Percentiles rank a stretch among this genome's conserved stretches.
Conservation (phyloP, 306 rosid genomes). For the Acmispon strigosus region DNA sequence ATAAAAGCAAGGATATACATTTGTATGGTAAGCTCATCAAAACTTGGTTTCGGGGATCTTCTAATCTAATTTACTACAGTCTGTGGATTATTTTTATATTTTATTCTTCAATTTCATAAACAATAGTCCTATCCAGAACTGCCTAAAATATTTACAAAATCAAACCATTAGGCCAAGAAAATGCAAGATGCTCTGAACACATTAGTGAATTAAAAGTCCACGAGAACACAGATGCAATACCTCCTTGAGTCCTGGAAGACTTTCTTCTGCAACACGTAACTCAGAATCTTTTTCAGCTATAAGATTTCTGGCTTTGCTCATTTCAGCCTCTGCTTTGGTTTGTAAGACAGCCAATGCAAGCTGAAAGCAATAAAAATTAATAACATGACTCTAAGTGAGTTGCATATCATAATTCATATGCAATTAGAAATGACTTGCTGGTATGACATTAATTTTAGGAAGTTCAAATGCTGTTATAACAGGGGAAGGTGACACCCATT, state of each 20-base stretch:
- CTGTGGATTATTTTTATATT: not conserved
- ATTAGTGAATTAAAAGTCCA: slow-evolving; percentile 11
- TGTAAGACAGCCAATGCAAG: slow-evolving; percentile 66
- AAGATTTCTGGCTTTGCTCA: slow-evolving; percentile 63
- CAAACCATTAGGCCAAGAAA: not conserved
- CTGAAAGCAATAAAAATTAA: slow-evolving; percentile 42
- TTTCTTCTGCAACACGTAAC: slow-evolving; percentile 67
- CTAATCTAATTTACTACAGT: not conserved
- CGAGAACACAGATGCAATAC: slow-evolving; percentile 35
- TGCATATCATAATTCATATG: not conserved
- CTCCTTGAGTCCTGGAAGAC: slow-evolving; percentile 85
- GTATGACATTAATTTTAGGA: not conserved
- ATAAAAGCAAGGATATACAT: not conserved
- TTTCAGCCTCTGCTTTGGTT: slow-evolving; percentile 69
- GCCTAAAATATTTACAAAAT: not conserved
- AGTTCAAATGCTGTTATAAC: not conserved
- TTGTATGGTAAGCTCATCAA: not conserved
- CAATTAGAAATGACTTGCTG: not conserved
- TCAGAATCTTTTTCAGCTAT: slow-evolving; percentile 70
- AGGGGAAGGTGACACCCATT: not conserved
- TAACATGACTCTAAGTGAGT: slow-evolving; percentile 22
- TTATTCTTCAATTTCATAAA: slow-evolving; percentile 1
- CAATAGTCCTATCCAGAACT: not conserved
- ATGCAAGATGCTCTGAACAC: slow-evolving; percentile 16
- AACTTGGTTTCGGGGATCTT: not conserved